Evolutionary conservation across 106 monocot species (phyloP), one percentile per base, ranked within the genome.

Genomic region (Acorus calamus): DNA sequence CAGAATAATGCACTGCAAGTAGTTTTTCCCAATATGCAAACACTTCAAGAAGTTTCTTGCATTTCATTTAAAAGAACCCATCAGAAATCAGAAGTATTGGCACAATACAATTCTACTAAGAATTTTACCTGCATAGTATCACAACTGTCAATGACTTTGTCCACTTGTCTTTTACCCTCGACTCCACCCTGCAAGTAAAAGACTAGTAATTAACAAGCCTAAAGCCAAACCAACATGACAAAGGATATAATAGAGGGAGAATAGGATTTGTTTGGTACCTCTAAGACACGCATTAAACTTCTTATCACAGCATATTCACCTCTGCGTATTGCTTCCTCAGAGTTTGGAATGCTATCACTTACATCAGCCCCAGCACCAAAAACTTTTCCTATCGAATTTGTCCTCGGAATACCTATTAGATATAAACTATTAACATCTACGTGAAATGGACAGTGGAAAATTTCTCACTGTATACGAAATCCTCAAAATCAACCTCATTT

Each of bases 261-360:
- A 5, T 6, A 50, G 66, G 4, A 71, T 28, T 47, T 12, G 9
- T 4, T 12, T 14, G 2, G 10, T 83, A 86, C 98, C 88, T 98
- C 98, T 8, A 98, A 66, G 7, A 88, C 98, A 70, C 98, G 92
- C 68, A 86, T 82, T 42, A 98, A 69, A 61, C 98, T 98, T 77
- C 98, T 85, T 58, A 98, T 92, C 55, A 98, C 98, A 79, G 81
- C 70, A 83, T 98, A 98, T 79, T 98, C 98, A 52, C 98, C 98
- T 79, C 88, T 88, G 28, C 78, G 72, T 53, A 90, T 76, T 52
- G 98, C 88, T 68, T 92, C 98, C 56, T 98, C 98, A 14, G 92
- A 83, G 65, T 83, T 87, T 53, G 76, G 80, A 28, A 80, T 73
- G 73, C 70, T 71, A 65, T 86, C 80, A 46, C 72, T 70, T 8